Evolutionary conservation across 495 filamentous ascomycete genomes (phyloP).

Genomic region (Chaetomidium leptoderma): DNA sequence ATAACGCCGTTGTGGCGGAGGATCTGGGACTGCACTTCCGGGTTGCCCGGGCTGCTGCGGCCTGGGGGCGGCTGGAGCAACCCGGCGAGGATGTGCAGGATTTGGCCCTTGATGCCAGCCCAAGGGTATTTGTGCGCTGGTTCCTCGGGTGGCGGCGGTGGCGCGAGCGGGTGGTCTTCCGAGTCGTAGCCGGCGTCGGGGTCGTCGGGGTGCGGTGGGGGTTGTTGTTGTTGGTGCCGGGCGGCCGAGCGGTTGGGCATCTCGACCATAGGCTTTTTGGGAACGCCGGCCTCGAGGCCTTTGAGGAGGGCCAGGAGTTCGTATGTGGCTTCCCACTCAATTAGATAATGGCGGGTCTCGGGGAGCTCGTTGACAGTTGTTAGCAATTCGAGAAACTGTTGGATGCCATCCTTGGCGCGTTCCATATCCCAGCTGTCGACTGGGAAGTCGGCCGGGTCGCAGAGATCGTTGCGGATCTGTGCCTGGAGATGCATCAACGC

Average conservation of each 20-base stretch:
- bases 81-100: conserved; percentile 79
- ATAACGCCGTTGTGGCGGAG: conserved; percentile 76
- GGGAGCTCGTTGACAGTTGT: conserved; percentile 77
- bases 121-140: conserved; percentile 87
- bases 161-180: conserved; percentile 45
- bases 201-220: conserved; percentile 23
- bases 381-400: conserved; percentile 90
- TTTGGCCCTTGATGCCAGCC: conserved; percentile 87
- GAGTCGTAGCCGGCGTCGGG: conserved; percentile 39
- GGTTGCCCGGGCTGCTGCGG: conserved; percentile 59
- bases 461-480: conserved; percentile 59
- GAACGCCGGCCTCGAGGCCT: conserved; percentile 79
- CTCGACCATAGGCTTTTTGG: conserved; percentile 50
- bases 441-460: conserved; percentile 70
- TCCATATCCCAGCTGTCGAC: conserved; percentile 97
- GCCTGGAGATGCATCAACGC: conserved; percentile 90
- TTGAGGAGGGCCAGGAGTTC: conserved; percentile 81
- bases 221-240: conserved; percentile 9
- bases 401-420: conserved; percentile 74
- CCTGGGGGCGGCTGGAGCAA: conserved; percentile 58
- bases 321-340: conserved; percentile 81
- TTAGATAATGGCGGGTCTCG: conserved; percentile 58
- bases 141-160: conserved; percentile 62
- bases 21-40: conserved; percentile 79
- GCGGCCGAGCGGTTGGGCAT: conserved; percentile 20